Evolutionary conservation across 106 monocot species (phyloP).

Genomic region (Posidonia australis): DNA sequence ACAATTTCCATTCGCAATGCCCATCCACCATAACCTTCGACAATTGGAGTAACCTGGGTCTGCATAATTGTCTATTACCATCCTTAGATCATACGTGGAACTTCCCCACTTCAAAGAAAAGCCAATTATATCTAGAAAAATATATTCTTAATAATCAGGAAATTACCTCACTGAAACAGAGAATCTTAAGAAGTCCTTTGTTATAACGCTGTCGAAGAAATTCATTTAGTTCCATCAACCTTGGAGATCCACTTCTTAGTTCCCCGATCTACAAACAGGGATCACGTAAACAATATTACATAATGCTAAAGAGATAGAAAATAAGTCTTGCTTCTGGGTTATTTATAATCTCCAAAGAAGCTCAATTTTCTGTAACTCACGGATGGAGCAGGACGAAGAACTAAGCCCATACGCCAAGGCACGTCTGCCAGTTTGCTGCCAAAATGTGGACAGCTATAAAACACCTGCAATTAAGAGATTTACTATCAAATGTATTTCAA

Average conservation of each 20-base stretch:
- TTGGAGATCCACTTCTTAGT: constrained; percentile 91
- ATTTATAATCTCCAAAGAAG: background rate
- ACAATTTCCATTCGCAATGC: constrained; percentile 93
- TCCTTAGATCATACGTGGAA: background rate
- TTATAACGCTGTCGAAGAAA: constrained; percentile 62
- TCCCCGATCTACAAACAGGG: constrained; percentile 63
- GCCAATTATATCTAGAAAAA: background rate
- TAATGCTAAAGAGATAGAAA: background rate
- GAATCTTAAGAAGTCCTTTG: constrained; percentile 72
- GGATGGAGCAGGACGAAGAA: constrained; percentile 94
- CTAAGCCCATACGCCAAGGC: constrained; percentile 98
- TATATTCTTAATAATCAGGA: background rate
- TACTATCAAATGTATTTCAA: background rate
- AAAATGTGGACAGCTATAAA: constrained; percentile 99
- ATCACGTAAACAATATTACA: constrained; percentile 1
- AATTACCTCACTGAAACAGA: constrained; percentile 96
- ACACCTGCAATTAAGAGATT: constrained; percentile 37
- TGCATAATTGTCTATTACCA: constrained; percentile 13
- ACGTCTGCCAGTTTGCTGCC: constrained; percentile 98
- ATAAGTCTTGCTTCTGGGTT: background rate
- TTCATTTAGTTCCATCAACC: constrained; percentile 87
- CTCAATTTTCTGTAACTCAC: constrained; percentile 24
- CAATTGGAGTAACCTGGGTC: constrained; percentile 99
- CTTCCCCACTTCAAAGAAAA: background rate
- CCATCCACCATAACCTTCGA: constrained; percentile 99